Evolutionary conservation across 768 basidiomycete species (phyloP).

Genomic region (Boletus huronensis): DNA sequence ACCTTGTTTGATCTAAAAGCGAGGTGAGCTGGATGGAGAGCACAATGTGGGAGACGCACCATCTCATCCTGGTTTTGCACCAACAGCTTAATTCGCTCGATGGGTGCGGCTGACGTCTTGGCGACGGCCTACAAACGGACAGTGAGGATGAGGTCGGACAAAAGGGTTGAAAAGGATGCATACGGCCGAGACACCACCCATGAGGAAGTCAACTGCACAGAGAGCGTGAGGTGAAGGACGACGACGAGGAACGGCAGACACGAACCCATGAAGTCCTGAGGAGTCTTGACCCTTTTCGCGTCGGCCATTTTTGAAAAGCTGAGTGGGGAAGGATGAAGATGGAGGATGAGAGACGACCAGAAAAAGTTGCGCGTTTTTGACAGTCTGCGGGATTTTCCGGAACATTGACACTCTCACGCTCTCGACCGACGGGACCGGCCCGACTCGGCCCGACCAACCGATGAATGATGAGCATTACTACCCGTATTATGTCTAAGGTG

Average conservation of each 20-base stretch:
- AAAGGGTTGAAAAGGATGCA: slow-evolving; percentile 27
- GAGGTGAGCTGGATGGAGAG: slow-evolving; percentile 4
- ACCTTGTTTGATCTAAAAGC: slow-evolving; percentile 91
- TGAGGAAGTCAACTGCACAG: slow-evolving; percentile 80
- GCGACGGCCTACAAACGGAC: slow-evolving; percentile 74
- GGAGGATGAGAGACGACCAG: slow-evolving; percentile 41
- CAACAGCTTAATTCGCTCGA: slow-evolving; percentile 98
- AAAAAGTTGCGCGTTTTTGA: slow-evolving; percentile 49
- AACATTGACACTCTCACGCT: slow-evolving; percentile 27
- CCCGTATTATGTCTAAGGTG: slow-evolving; percentile 17
- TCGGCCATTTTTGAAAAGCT: slow-evolving; percentile 73
- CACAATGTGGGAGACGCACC: slow-evolving; percentile 44
- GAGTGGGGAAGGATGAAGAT: slow-evolving; percentile 46
- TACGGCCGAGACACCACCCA: slow-evolving; percentile 94
- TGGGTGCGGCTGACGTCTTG: slow-evolving; percentile 98
- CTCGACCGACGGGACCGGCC: slow-evolving; percentile 12
- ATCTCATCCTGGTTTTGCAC: slow-evolving; percentile 99
- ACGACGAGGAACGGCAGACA: not conserved
- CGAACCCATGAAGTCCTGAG: slow-evolving; percentile 84
- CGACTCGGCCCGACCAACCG: not conserved
- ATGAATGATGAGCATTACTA: slow-evolving; percentile 4
- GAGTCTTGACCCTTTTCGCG: slow-evolving; percentile 78
- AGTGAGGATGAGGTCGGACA: slow-evolving; percentile 14
- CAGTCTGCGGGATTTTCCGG: slow-evolving; percentile 32
- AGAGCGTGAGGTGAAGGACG: slow-evolving; percentile 14